Evolutionary conservation across 352 stramenopile genomes (phyloP), one percentile per base, ranked within the genome.

Genomic region (Blastocystis sp.): DNA sequence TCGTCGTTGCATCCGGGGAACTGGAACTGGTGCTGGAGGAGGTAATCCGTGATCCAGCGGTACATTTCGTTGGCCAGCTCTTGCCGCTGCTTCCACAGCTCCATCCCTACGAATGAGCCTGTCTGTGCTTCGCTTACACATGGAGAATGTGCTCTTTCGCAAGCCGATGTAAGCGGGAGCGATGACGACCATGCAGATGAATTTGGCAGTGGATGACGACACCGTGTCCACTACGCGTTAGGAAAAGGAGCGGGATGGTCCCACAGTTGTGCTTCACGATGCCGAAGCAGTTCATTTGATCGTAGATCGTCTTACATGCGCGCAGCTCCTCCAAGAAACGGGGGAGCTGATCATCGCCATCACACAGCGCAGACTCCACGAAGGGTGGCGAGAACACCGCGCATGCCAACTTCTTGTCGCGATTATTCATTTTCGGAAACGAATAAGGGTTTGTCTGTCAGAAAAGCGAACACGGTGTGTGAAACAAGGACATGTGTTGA

Each of bases 281-380:
- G 17, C 74, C 74, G 43, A 84, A 84, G 54, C 74, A 84, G 60
- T 84, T 84, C 74, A 84, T 84, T 28, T 84, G 74, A 6, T 84
- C 45, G 45, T 84, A 84, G 48, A 84, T 19, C 3, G 74, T 84
- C 34, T 69, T 66, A 21, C 74, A 57, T 7, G 6, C 6, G 14
- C 48, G 6, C 48, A 57, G 48, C 48, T 57, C 6, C 6, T 57
- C 48, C 48, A 57, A 14, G 48, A 57, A 14, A 57, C 6, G 14
- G 14, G 6, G 48, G 6, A 57, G 48, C 14, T 7, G 6, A 57
- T 57, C 48, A 57, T 57, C 48, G 6, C 48, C 48, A 14, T 14
- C 48, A 57, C 48, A 57, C 48, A 57, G 6, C 6, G 48, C 6
- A 14, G 48, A 57, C 48, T 57, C 48, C 48, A 57, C 6, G 6